These are phyloP conservation scores for Hemisphaericaspora nanyangensis DNA, from an alignment of 805 yeast species.

Conservation along the genomic window DNA sequence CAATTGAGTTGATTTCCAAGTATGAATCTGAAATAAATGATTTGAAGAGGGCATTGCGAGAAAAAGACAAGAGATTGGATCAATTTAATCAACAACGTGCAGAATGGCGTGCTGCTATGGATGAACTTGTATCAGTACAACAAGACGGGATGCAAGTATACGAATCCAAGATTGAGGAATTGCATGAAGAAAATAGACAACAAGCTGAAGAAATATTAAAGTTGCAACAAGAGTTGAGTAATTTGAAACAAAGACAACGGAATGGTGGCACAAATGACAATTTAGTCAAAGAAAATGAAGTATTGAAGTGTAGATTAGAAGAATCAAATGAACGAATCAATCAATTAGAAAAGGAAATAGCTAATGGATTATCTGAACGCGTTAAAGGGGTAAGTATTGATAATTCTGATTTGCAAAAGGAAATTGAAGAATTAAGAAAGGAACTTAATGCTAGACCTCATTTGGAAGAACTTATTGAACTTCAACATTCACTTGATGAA, in stretches of 20 bases:
- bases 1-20: neutral
- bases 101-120: constrained; percentile 57
- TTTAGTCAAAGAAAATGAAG: neutral
- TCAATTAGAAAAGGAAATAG: neutral
- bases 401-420: neutral
- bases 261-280: neutral
- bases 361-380: neutral
- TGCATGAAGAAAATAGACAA: constrained; percentile 14
- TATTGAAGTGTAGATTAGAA: neutral
- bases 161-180: constrained; percentile 41
- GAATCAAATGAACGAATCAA: constrained; percentile 8
- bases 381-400: neutral
- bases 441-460: constrained; percentile 39
- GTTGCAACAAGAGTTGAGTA: neutral
- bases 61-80: constrained; percentile 43
- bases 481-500: constrained; percentile 41
- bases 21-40: constrained; percentile 38
- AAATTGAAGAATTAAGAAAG: constrained; percentile 25
- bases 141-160: constrained; percentile 51
- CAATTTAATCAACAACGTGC: constrained; percentile 52
- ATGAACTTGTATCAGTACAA: constrained; percentile 50
- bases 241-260: neutral
- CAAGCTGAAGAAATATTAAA: neutral
- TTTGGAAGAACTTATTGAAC: constrained; percentile 38
- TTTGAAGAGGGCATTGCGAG: constrained; percentile 3